Evolutionary conservation across 352 stramenopile genomes (phyloP), one percentile per base, ranked within the genome.

Genomic region (Globisporangium spinosum): DNA sequence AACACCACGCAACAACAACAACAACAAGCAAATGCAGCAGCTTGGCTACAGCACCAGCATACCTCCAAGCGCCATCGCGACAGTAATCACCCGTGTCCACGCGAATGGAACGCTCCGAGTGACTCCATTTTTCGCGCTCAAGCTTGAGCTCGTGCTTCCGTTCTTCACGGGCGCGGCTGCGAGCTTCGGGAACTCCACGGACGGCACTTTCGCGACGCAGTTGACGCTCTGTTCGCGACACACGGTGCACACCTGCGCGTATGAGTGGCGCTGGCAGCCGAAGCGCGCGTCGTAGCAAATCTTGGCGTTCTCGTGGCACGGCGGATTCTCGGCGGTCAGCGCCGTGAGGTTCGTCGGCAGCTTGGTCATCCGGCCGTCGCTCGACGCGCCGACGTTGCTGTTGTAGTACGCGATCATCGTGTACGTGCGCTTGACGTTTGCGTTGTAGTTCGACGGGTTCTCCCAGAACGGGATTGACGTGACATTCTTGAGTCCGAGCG

Each of bases 321-420:
- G 74, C 38, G 84, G 84, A 60, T 92, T 91, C 23, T 67, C 54
- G 1, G 75, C 69, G 4, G 77, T 76, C 45, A 92, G 29, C 1
- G 64, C 64, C 13, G 76, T 65, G 20, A 89, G 54, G 32, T 89
- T 71, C 2, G 62, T 71, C 6, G 82, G 82, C 55, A 91, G 65
- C 25, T 65, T 64, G 43, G 69, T 67, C 83, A 91, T 89, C 53
- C 75, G 72, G 17, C 32, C 62, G 29, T 74, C 74, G 2, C 58
- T 55, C 2, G 47, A 40, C 3, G 74, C 65, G 29, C 69, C 62
- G 38, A 62, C 70, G 22, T 73, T 57, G 2, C 62, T 62, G 60
- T 89, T 88, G 75, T 90, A 92, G 54, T 76, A 67, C 15, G 73
- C 69, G 61, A 90, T 85, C 77, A 90, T 84, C 23, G 68, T 61